Evolutionary conservation across 768 basidiomycete genomes (phyloP).

Genomic region (Boletellus ananas): DNA sequence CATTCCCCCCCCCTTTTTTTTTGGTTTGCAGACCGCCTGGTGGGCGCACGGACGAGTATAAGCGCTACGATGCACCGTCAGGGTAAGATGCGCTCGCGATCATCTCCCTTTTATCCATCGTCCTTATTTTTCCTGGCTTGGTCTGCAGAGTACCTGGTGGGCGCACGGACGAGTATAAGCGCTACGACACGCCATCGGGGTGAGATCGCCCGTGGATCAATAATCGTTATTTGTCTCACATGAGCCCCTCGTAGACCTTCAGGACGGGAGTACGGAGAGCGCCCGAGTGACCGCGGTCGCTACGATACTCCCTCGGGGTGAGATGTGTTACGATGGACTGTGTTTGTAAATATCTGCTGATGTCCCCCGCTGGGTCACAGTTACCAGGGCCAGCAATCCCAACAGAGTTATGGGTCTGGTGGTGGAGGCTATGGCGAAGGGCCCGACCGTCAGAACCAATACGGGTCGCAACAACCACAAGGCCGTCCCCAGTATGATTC

Average conservation of each 20-base stretch:
- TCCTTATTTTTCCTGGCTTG: too few species aligned
- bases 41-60: background rate
- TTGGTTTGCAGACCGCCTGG: background rate
- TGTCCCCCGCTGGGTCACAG: slow-evolving; percentile 2
- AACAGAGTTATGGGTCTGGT: slow-evolving; percentile 6
- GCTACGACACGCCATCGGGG: slow-evolving; percentile 9
- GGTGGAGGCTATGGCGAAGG: slow-evolving; percentile 1
- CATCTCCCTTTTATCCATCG: background rate
- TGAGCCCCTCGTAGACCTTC: slow-evolving; percentile 5
- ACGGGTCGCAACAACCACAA: slow-evolving; percentile 6
- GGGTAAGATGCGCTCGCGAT: slow-evolving; percentile 10
- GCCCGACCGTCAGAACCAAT: slow-evolving; percentile 10
- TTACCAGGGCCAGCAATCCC: slow-evolving; percentile 5
- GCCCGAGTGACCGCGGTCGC: background rate
- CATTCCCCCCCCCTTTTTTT: background rate
- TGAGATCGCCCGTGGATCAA: background rate
- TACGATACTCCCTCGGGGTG: slow-evolving; percentile 11
- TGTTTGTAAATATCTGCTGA: background rate
- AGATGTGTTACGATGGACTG: background rate
- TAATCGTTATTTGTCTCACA: background rate
- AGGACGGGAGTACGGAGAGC: slow-evolving; percentile 1
- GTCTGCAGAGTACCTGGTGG: background rate
- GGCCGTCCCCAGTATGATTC: slow-evolving; percentile 9
- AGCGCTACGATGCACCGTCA: slow-evolving; percentile 3
- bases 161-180: background rate